These are phyloP conservation scores for Seminavis robusta DNA, from an alignment of 108 stramenopile species.

Conservation along the genomic window DNA sequence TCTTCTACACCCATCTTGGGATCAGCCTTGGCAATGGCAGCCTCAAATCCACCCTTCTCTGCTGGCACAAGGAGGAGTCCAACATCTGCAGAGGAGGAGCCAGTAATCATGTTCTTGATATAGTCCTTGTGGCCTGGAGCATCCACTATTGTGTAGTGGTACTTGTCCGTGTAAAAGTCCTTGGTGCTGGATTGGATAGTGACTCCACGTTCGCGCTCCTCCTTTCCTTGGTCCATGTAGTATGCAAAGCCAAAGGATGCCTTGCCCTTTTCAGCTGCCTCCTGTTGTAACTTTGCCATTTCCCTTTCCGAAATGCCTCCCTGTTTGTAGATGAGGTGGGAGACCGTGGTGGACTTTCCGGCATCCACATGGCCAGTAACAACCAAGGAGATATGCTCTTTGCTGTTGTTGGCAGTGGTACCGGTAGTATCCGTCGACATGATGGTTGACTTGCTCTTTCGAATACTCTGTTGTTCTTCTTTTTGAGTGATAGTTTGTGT, in stretches of 20 bases:
- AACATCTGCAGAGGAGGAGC: slow-evolving; percentile 65
- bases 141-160: slow-evolving; percentile 74
- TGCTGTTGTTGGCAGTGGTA: too few relatives aligned
- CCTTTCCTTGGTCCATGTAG: slow-evolving; percentile 72
- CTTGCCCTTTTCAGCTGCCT: slow-evolving; percentile 66
- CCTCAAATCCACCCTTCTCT: slow-evolving; percentile 85
- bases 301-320: slow-evolving; percentile 69
- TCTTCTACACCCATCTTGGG: slow-evolving; percentile 64
- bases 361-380: too few relatives aligned
- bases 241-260: slow-evolving; percentile 68
- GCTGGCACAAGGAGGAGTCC: slow-evolving; percentile 66
- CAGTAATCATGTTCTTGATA: slow-evolving; percentile 79
- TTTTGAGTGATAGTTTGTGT: too few relatives aligned
- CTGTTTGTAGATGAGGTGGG: slow-evolving; percentile 66
- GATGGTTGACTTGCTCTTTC: too few relatives aligned
- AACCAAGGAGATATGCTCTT: too few relatives aligned
- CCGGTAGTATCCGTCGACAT: too few relatives aligned
- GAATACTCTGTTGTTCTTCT: too few relatives aligned
- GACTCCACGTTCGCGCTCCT: too few relatives aligned
- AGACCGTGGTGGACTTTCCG: slow-evolving; percentile 54
- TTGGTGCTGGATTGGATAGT: slow-evolving; percentile 73
- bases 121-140: slow-evolving; percentile 71
- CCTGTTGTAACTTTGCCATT: slow-evolving; percentile 58
- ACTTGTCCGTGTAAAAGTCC: slow-evolving; percentile 71
- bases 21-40: slow-evolving; percentile 83